Evolutionary conservation across 192 early-diverging fungal species (phyloP).

Genomic region (Chytriomyces confervae): DNA sequence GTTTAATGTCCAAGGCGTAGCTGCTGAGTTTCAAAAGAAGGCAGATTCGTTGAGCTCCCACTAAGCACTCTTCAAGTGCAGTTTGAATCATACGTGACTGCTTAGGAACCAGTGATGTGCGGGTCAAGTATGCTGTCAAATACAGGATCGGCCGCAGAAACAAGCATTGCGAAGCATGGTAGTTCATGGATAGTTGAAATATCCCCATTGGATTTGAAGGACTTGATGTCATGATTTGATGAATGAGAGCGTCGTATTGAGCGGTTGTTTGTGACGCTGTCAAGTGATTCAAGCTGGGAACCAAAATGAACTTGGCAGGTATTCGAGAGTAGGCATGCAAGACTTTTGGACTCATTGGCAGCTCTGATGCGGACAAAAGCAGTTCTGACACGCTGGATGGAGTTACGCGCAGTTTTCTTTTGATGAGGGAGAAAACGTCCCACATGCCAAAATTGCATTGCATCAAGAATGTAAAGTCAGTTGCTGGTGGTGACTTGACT

Average conservation of each 20-base stretch:
- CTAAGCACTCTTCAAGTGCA: background rate
- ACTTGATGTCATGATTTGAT: background rate
- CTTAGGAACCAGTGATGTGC: background rate
- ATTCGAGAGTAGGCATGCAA: background rate
- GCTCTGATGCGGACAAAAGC: background rate
- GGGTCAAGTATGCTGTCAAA: slow-evolving; percentile 9
- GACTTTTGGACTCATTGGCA: background rate
- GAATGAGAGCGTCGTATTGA: background rate
- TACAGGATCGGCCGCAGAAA: background rate
- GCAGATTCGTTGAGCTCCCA: background rate
- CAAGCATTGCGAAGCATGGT: background rate
- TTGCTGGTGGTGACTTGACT: background rate
- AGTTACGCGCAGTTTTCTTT: background rate
- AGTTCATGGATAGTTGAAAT: background rate
- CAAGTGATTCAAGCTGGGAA: too few relatives aligned
- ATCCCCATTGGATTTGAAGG: slow-evolving; percentile 3
- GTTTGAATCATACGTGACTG: background rate
- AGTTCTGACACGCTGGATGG: background rate
- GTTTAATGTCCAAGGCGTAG: background rate
- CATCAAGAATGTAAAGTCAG: background rate
- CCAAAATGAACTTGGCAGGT: background rate
- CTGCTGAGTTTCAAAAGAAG: background rate
- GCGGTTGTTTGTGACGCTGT: background rate
- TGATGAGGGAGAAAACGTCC: background rate
- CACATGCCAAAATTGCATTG: background rate